These are phyloP conservation scores for Pseudozyma thailandica DNA, from an alignment of 1,284 basidiomycete species.

Conservation along the genomic window DNA sequence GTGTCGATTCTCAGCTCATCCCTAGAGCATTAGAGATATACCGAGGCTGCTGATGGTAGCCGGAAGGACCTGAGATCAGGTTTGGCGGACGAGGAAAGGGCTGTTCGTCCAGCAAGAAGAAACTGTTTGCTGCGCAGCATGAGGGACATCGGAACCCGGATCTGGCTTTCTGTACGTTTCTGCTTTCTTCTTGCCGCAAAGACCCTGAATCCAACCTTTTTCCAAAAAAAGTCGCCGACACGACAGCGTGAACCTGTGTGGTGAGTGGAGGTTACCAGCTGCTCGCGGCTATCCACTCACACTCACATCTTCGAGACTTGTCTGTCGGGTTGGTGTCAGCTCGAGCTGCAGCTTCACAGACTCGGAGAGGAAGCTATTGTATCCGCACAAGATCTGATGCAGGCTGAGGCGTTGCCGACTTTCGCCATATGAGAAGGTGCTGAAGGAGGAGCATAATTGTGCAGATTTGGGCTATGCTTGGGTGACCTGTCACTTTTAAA, in stretches of 20 bases:
- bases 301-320: too few species aligned
- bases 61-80: neutral
- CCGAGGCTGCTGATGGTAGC: neutral
- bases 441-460: too few species aligned
- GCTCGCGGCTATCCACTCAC: neutral
- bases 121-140: neutral
- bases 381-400: too few species aligned
- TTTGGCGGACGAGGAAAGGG: neutral
- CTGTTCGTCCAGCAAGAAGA: neutral
- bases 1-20: constrained; percentile 2
- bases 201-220: constrained; percentile 3
- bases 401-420: too few species aligned
- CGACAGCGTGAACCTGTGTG: neutral
- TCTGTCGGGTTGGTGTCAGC: too few species aligned
- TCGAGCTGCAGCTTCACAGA: too few species aligned
- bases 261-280: neutral
- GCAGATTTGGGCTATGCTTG: neutral
- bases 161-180: constrained; percentile 21
- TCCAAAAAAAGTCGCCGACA: neutral
- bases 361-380: too few species aligned
- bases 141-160: neutral
- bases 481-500: constrained; percentile 1
- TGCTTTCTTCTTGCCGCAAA: constrained; percentile 9
- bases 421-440: too few species aligned
- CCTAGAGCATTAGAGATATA: neutral